Evolutionary conservation across 108 stramenopile genomes (phyloP).

Genomic region (Bacterosira constricta): DNA sequence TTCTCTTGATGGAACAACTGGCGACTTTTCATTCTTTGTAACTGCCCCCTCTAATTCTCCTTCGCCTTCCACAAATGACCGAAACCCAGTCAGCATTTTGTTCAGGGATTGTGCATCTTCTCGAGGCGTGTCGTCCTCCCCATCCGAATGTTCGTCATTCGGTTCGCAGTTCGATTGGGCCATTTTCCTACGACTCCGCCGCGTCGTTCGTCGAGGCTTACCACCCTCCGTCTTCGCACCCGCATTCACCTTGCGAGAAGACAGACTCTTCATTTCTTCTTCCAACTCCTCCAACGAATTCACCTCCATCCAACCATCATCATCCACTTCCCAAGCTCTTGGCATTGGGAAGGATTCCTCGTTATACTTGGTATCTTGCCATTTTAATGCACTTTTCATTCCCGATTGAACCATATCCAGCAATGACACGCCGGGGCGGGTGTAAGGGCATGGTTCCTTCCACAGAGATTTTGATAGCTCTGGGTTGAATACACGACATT

Average conservation of each 20-base stretch:
- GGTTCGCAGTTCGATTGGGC: neutral
- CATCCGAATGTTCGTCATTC: neutral
- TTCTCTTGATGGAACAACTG: neutral
- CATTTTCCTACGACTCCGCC: slow-evolving; percentile 34
- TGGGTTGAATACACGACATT: slow-evolving; percentile 63
- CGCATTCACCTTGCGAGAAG: slow-evolving; percentile 1
- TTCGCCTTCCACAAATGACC: slow-evolving; percentile 56
- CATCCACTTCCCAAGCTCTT: slow-evolving; percentile 49
- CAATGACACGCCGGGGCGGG: slow-evolving; percentile 53
- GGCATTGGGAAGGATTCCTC: slow-evolving; percentile 41
- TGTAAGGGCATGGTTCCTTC: slow-evolving; percentile 45
- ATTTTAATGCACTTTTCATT: slow-evolving; percentile 30
- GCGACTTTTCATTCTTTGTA: slow-evolving; percentile 3
- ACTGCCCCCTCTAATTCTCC: slow-evolving; percentile 66
- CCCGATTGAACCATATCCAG: slow-evolving; percentile 44
- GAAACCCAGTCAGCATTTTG: slow-evolving; percentile 54
- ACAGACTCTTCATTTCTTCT: slow-evolving; percentile 36
- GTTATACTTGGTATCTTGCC: slow-evolving; percentile 21
- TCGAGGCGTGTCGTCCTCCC: neutral
- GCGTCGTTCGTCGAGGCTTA: slow-evolving; percentile 33
- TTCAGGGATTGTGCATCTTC: slow-evolving; percentile 30
- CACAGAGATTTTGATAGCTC: slow-evolving; percentile 38
- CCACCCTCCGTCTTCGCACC: neutral
- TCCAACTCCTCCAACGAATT: slow-evolving; percentile 42
- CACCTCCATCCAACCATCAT: slow-evolving; percentile 68